Evolutionary conservation across 2,329 filamentous ascomycete genomes (phyloP).

Genomic region (Thielaviopsis populi): DNA sequence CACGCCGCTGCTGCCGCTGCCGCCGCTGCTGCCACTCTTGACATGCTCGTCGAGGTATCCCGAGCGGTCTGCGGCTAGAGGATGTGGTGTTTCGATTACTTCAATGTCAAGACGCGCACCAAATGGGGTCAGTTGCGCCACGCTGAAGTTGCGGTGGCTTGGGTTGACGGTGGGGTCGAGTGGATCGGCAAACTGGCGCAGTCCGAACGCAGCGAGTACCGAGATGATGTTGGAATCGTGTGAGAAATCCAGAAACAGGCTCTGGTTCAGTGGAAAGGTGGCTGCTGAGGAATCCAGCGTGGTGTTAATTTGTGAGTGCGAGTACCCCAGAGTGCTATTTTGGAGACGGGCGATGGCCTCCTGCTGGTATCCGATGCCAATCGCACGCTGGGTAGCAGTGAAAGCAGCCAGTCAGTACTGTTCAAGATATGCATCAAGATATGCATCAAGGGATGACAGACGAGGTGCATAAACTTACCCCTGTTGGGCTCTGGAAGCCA

Average conservation of each 20-base stretch:
- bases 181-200: slow-evolving; percentile 50
- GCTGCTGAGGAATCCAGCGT: slow-evolving; percentile 51
- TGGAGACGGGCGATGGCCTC: slow-evolving; percentile 57
- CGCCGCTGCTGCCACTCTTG: slow-evolving; percentile 22
- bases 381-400: slow-evolving; percentile 35
- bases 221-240: slow-evolving; percentile 62
- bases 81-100: slow-evolving; percentile 51
- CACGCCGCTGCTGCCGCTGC: background rate
- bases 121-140: slow-evolving; percentile 56
- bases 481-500: slow-evolving; percentile 49
- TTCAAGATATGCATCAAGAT: background rate
- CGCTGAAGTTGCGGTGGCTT: slow-evolving; percentile 45
- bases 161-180: slow-evolving; percentile 42
- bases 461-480: slow-evolving; percentile 27
- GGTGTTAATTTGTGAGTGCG: slow-evolving; percentile 48
- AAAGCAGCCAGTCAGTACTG: slow-evolving; percentile 20
- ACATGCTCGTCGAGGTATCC: slow-evolving; percentile 35
- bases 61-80: slow-evolving; percentile 40
- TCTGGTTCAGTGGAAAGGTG: slow-evolving; percentile 61
- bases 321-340: slow-evolving; percentile 48
- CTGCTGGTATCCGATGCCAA: slow-evolving; percentile 60
- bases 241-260: slow-evolving; percentile 61
- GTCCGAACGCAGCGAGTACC: slow-evolving; percentile 56
- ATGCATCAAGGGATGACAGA: background rate
- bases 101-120: slow-evolving; percentile 60